These are phyloP conservation scores for Solanum peruvianum DNA, from an alignment of 257 asterid genomes.

Conservation along the genomic window DNA sequence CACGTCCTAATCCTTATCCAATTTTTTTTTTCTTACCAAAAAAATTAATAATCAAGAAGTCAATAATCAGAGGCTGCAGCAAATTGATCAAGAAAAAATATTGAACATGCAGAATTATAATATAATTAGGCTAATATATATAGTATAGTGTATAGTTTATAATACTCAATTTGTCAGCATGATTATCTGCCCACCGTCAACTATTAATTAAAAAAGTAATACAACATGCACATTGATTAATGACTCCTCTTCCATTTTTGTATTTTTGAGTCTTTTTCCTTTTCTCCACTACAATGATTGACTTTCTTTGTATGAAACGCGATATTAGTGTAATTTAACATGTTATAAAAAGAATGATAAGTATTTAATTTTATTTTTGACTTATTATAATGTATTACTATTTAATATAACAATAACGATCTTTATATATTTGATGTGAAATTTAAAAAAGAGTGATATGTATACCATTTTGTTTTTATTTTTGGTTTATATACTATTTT, in stretches of 20 bases:
- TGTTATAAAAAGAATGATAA: background rate
- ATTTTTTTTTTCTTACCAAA: background rate
- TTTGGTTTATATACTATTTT: no score
- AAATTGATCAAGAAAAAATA: background rate
- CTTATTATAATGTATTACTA: no score
- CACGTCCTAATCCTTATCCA: background rate
- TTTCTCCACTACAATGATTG: background rate
- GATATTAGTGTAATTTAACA: background rate
- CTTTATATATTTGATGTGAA: accelerated
- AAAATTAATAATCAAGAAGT: background rate
- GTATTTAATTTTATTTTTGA: accelerated
- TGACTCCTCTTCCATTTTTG: background rate
- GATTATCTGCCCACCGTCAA: background rate
- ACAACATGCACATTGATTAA: background rate
- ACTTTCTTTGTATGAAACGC: accelerated
- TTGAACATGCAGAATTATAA: background rate
- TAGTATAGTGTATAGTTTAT: background rate
- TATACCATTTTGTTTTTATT: no score
- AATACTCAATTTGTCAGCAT: background rate
- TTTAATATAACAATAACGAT: no score
- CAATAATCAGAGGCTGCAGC: background rate
- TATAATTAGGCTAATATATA: no score
- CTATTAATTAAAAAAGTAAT: background rate
- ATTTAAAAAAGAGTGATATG: no score
- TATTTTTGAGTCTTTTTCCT: background rate